A percentile compares a stretch with the other conserved stretches of the same genome.
Conservation (phyloP, 1,139 yeast species). For the Suhomyces ambrosiae region DNA sequence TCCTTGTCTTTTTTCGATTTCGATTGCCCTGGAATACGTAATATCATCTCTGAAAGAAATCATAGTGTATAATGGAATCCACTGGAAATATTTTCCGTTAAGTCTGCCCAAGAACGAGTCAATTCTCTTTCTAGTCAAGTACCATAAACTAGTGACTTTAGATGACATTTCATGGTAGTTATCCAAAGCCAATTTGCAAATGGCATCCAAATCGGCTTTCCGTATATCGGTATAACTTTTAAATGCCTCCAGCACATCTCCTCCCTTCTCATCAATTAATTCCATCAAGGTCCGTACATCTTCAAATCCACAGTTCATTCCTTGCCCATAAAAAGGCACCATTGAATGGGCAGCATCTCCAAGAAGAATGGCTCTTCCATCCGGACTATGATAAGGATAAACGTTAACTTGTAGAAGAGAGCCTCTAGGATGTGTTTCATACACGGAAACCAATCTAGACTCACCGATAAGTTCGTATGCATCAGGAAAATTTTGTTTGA, state of each 20-base stretch:
- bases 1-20: conserved; percentile 53
- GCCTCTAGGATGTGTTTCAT: conserved; percentile 68
- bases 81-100: conserved; percentile 48
- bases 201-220: conserved; percentile 69
- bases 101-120: conserved; percentile 65
- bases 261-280: conserved; percentile 47
- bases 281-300: conserved; percentile 73
- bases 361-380: conserved; percentile 65
- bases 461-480: conserved; percentile 70
- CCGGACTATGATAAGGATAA: conserved; percentile 65
- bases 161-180: conserved; percentile 90
- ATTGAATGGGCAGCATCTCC: conserved; percentile 97
- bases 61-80: conserved; percentile 93
- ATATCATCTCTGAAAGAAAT: conserved; percentile 86
- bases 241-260: conserved; percentile 55
- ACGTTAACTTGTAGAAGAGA: conserved; percentile 70
- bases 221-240: conserved; percentile 57
- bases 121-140: conserved; percentile 63
- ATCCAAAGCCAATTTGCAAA: conserved; percentile 74
- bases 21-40: conserved; percentile 70
- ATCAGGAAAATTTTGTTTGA: conserved; percentile 67
- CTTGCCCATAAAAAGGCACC: conserved; percentile 98
- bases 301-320: conserved; percentile 96
- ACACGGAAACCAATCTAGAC: conserved; percentile 53
- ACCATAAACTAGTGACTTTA: conserved; percentile 67